These are phyloP conservation scores for Dictyostelium brefeldianum DNA, from an alignment of 78 protist genomes.

Conservation along the genomic window DNA sequence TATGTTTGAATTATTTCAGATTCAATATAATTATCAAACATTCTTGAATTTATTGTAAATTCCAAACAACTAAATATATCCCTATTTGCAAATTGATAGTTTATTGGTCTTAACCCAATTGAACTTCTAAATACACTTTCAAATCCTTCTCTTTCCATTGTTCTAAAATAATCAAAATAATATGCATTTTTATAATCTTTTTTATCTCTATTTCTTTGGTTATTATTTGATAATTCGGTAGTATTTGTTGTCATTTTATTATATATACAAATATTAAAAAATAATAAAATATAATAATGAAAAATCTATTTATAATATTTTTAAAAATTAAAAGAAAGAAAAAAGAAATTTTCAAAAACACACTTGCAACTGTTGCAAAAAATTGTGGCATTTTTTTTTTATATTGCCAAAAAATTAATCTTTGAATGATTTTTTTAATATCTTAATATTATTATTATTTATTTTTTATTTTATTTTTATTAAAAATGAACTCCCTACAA, in stretches of 20 bases:
- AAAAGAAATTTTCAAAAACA: no score
- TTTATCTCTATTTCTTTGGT: background rate
- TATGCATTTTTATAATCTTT: constrained; percentile 6
- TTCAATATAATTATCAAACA: background rate
- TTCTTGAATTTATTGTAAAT: background rate
- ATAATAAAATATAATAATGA: no score
- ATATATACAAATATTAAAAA: no score
- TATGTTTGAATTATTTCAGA: background rate
- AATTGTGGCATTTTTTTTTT: background rate
- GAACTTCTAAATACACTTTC: background rate
- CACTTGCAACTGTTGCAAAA: no score
- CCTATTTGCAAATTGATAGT: background rate
- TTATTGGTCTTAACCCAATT: background rate
- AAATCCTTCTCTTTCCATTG: background rate
- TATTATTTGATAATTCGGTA: no score
- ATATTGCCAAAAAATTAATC: background rate
- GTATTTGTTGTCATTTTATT: no score
- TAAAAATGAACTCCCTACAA: background rate
- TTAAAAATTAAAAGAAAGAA: no score
- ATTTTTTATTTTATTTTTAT: background rate
- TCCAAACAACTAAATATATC: background rate
- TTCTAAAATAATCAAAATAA: constrained; percentile 4
- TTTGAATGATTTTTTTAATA: background rate
- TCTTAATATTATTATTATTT: no score
- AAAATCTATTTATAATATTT: no score